Base-by-base conservation (phyloP, 805 yeast species). In the Yamadazyma philogaea region DNA sequence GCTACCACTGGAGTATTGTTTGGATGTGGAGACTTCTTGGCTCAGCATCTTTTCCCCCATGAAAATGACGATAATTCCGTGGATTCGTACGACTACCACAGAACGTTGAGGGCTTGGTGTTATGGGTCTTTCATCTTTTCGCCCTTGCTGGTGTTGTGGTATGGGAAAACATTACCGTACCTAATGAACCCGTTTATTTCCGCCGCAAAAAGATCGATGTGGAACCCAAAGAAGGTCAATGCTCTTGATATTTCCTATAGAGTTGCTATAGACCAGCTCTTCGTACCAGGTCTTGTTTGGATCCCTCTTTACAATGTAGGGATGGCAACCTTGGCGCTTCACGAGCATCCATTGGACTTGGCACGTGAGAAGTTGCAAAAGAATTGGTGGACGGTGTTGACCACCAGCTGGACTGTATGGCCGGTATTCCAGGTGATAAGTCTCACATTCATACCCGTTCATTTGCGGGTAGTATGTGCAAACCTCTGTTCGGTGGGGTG, bases 1-100 rank as follows among this genome's bases (percentile, higher is more conserved):
- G 37, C 72, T 20, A 66, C 77, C 39, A 77, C 83, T 1, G 83
- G 84, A 19, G 26, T 66, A 33, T 55, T 69, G 11, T 62, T 74
- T 40, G 68, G 80, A 3, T 43, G 51, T 15, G 75, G 76, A 4
- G 77, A 72, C 46, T 57, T 55, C 24, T 51, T 70, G 37, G 77
- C 77, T 2, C 74, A 71, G 48, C 51, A 51, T 19, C 53, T 64
- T 16, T 63, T 68, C 42, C 74, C 73, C 5, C 64, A 60, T 45
- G 55, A 52, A 39, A 59, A 53, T 7, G 43, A 45, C 8, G 53
- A 51, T 1, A 48, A 57, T 28, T 32, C 50, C 36, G 43, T 43
- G 12, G 30, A 59, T 1, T 52, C 48, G 4, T 63, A 46, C 43
- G 61, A 64, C 44, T 49, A 44, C 28, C 53, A 54, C 28, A 51